A percentile compares a stretch with the other conserved stretches of the same genome.
These are phyloP conservation scores for Penicillium sp. DNA, from an alignment of 2,329 filamentous ascomycete genomes.

Conservation along the genomic window DNA sequence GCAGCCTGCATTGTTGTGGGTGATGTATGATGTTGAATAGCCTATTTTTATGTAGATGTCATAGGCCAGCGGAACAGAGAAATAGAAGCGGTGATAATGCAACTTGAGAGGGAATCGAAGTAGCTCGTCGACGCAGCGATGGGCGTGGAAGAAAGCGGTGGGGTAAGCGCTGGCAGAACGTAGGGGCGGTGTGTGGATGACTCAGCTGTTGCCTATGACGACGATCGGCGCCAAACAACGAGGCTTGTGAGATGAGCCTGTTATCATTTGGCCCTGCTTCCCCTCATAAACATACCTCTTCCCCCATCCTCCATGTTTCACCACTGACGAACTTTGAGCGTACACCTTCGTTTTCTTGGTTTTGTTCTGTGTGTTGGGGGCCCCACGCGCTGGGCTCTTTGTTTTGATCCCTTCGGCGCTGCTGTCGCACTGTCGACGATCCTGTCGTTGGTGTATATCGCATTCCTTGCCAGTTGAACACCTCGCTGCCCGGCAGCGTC, in stretches of 20 bases:
- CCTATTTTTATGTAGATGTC: neutral
- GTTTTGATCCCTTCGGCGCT: constrained; percentile 17
- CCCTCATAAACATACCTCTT: constrained; percentile 23
- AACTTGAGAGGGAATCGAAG: constrained; percentile 10
- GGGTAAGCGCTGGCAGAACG: constrained; percentile 26
- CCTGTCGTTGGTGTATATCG: constrained; percentile 12
- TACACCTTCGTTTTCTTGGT: constrained; percentile 21
- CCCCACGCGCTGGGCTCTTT: constrained; percentile 16
- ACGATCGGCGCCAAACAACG: constrained; percentile 34
- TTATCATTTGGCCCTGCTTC: constrained; percentile 19
- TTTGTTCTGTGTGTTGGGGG: constrained; percentile 17
- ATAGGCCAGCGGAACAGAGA: neutral
- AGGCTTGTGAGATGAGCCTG: constrained; percentile 20
- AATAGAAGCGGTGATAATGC: constrained; percentile 2
- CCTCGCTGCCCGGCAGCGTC: constrained; percentile 6
- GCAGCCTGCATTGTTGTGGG: constrained; percentile 50
- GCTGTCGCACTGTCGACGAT: constrained; percentile 7
- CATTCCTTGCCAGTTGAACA: constrained; percentile 8
- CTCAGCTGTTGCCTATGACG: constrained; percentile 35
- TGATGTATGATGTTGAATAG: neutral
- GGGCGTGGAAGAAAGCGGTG: constrained; percentile 26
- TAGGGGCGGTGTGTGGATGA: constrained; percentile 25
- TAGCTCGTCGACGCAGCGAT: constrained; percentile 12
- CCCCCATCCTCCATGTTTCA: constrained; percentile 16
- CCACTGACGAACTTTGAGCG: constrained; percentile 12